Conservation (phyloP, 208 protist species). For the Trypanosoma boissoni region DNA sequence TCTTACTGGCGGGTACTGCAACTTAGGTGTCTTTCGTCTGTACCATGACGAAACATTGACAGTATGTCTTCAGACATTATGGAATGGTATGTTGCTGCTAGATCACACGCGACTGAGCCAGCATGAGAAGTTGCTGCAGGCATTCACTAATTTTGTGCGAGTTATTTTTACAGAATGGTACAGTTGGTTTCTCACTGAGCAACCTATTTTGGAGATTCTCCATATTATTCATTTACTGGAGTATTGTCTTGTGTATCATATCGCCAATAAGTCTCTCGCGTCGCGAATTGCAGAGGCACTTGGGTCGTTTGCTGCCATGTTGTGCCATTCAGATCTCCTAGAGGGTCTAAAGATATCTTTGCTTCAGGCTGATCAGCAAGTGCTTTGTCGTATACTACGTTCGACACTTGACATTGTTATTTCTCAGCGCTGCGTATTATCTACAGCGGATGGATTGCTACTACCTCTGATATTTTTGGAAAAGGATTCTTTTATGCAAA, state of each 20-base stretch:
- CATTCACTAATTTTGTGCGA: conserved; percentile 29
- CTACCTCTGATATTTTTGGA: conserved; percentile 19
- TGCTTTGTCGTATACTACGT: conserved; percentile 20
- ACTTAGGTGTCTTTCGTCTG: conserved; percentile 47
- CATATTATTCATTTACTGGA: conserved; percentile 46
- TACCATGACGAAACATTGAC: conserved; percentile 43
- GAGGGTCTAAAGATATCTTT: conserved; percentile 1
- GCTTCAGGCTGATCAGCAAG: conserved; percentile 5
- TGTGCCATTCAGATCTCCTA: conserved; percentile 9
- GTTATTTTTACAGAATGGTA: conserved; percentile 44
- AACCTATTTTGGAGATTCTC: conserved; percentile 29
- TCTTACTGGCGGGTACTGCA: conserved; percentile 58
- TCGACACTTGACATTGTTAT: conserved; percentile 17
- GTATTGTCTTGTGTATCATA: conserved; percentile 17
- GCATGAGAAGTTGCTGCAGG: conserved; percentile 39
- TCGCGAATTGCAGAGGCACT: conserved; percentile 18
- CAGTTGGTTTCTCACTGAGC: conserved; percentile 39
- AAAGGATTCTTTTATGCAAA: conserved; percentile 5
- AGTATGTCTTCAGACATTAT: conserved; percentile 31
- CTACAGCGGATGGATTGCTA: neutral
- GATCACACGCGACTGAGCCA: conserved; percentile 23
- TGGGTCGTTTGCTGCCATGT: conserved; percentile 12
- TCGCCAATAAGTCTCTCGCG: neutral
- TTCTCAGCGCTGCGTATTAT: conserved; percentile 10
- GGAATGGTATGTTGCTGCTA: conserved; percentile 30